Percentiles rank a stretch among this genome's conserved stretches.
phyloP scores from a whole-genome alignment of 1,284 basidiomycete genomes.

The Schizophyllum commune region DNA sequence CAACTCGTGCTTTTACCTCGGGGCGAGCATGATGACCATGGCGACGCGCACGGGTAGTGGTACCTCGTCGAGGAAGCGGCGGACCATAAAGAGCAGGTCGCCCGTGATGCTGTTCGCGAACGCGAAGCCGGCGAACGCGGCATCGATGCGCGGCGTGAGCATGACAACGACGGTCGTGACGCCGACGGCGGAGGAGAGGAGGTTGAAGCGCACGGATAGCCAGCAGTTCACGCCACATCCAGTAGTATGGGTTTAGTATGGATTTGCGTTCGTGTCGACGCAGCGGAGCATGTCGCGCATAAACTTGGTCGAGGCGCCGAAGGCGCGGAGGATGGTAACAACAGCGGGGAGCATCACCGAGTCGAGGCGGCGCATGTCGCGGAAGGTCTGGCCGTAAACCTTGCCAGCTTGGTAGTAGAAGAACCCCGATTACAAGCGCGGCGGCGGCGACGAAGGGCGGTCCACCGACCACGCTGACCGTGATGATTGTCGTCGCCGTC shows the following conservation, averaged over 20 bases:
- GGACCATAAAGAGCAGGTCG: conserved; percentile 56
- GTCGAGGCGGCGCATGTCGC: conserved; percentile 77
- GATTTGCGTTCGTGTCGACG: conserved; percentile 78
- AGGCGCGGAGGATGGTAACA: conserved; percentile 80
- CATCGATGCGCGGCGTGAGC: conserved; percentile 61
- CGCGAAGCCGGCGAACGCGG: conserved; percentile 78
- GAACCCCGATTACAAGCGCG: conserved; percentile 45
- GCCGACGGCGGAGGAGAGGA: conserved; percentile 69
- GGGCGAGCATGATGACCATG: too few relatives aligned
- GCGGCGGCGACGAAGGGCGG: conserved; percentile 61
- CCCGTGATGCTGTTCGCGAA: conserved; percentile 72
- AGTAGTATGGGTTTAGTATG: conserved; percentile 77
- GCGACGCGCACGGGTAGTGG: too few relatives aligned
- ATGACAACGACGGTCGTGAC: conserved; percentile 65
- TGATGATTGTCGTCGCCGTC: conserved; percentile 55
- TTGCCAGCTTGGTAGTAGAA: conserved; percentile 53
- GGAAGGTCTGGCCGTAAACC: conserved; percentile 80
- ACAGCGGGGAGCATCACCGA: conserved; percentile 75
- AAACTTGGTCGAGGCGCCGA: conserved; percentile 82
- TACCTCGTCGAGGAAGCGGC: conserved; percentile 38
- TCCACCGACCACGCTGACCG: conserved; percentile 81
- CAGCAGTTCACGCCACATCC: conserved; percentile 85
- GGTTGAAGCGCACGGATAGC: conserved; percentile 77
- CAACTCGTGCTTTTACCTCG: too few relatives aligned
- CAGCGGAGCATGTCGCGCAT: conserved; percentile 80